Conservation (phyloP, 2,329 filamentous ascomycete genomes). For the Ceratocystis cubensis region DNA sequence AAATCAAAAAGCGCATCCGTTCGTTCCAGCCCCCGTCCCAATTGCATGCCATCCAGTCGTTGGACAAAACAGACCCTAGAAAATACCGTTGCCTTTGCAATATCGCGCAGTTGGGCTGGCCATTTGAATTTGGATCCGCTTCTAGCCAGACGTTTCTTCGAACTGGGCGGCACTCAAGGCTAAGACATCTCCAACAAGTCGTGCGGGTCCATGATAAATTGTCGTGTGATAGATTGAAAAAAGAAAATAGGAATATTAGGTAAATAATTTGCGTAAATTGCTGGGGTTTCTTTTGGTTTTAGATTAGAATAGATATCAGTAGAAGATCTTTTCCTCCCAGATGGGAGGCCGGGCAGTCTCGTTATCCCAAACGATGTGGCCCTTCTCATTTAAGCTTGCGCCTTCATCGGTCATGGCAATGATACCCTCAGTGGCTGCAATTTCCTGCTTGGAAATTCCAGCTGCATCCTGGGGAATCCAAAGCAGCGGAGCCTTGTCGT, state of each 20-base stretch:
- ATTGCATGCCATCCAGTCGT: not conserved
- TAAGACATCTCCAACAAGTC: not conserved
- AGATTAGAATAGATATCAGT: slow-evolving; percentile 26
- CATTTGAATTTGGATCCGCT: not conserved
- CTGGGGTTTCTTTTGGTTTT: not conserved
- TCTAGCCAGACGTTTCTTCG: not conserved
- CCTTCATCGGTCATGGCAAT: slow-evolving; percentile 74
- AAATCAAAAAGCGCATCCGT: not conserved
- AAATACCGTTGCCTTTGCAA: not conserved
- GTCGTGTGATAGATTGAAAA: not conserved
- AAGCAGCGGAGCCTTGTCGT: slow-evolving; percentile 50
- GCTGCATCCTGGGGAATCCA: slow-evolving; percentile 72
- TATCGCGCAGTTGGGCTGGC: not conserved
- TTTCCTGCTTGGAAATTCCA: slow-evolving; percentile 65
- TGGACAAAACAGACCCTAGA: not conserved
- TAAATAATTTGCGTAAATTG: not conserved
- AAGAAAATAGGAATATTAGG: slow-evolving; percentile 3
- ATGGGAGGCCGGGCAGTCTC: slow-evolving; percentile 34
- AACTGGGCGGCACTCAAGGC: not conserved
- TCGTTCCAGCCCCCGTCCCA: not conserved
- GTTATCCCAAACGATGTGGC: slow-evolving; percentile 33
- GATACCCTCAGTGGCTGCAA: slow-evolving; percentile 55
- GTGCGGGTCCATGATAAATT: not conserved
- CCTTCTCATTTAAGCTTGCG: slow-evolving; percentile 55
- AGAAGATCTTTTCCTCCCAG: slow-evolving; percentile 35